Evolutionary conservation across 78 protist species (phyloP).

Genomic region (Creolimax fragrantissima): DNA sequence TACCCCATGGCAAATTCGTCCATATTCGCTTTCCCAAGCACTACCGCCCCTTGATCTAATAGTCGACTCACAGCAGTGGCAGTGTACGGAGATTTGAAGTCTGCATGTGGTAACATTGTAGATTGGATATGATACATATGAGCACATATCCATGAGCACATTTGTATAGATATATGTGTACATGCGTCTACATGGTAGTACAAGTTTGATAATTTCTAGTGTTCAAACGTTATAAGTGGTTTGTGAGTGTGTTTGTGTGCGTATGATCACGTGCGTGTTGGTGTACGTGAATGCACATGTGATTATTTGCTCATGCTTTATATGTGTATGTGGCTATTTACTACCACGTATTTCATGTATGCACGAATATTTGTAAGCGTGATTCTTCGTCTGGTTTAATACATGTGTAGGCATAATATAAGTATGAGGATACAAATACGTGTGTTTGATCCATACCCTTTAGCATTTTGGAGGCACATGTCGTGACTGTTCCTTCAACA

Average conservation of each 20-base stretch:
- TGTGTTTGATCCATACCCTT: neutral
- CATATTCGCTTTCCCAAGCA: constrained; percentile 79
- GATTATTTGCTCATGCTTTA: neutral
- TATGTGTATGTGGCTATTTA: neutral
- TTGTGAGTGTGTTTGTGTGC: neutral
- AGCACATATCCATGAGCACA: too few relatives aligned
- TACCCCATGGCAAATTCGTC: constrained; percentile 83
- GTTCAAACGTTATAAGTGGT: neutral
- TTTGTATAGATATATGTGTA: too few relatives aligned
- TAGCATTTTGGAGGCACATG: constrained; percentile 58
- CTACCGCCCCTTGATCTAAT: constrained; percentile 58
- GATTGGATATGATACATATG: neutral
- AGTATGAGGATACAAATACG: neutral
- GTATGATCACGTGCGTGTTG: neutral
- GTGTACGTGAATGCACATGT: neutral
- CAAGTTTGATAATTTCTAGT: neutral
- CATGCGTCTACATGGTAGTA: too few relatives aligned
- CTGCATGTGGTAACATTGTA: constrained; percentile 9
- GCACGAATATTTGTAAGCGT: neutral
- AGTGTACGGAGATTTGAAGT: constrained; percentile 53
- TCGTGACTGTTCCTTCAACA: constrained; percentile 34
- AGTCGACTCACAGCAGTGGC: constrained; percentile 50
- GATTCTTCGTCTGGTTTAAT: neutral
- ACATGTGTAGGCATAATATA: too few relatives aligned
- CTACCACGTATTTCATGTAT: neutral